Evolutionary conservation across 192 early-diverging fungal species (phyloP).

Genomic region (Mortierella hygrophila): DNA sequence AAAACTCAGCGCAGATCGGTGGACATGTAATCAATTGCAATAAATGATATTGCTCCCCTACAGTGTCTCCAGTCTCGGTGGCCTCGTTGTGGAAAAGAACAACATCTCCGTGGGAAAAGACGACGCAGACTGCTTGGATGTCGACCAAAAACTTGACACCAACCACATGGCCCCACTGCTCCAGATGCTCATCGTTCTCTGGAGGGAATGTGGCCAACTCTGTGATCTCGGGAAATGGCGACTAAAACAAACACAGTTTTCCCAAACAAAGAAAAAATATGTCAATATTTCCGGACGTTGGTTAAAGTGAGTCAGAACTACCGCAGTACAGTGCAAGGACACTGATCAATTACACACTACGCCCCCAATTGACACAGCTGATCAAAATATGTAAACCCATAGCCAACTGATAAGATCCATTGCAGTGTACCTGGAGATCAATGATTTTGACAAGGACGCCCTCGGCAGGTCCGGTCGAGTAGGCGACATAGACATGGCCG

Average conservation of each 20-base stretch:
- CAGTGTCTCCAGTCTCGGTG: conserved; percentile 52
- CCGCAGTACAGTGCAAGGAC: neutral
- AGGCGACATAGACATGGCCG: conserved; percentile 64
- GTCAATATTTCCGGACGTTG: neutral
- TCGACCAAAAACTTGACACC: conserved; percentile 68
- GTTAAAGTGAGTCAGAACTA: neutral
- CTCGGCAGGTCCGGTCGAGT: conserved; percentile 43
- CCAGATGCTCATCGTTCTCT: conserved; percentile 34
- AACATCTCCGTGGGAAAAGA: conserved; percentile 69
- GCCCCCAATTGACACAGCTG: neutral
- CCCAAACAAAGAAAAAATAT: neutral
- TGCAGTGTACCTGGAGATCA: conserved; percentile 38
- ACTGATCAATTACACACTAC: neutral
- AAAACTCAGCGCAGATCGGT: neutral
- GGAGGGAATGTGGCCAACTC: conserved; percentile 46
- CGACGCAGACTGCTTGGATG: conserved; percentile 66
- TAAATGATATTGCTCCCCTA: neutral
- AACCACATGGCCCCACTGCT: conserved; percentile 55
- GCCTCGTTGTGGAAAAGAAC: conserved; percentile 60
- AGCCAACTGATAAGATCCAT: too few relatives aligned
- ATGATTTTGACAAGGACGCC: conserved; percentile 50
- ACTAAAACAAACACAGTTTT: neutral
- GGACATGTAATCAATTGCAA: neutral
- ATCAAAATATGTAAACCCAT: too few relatives aligned
- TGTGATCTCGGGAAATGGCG: conserved; percentile 52